Evolutionary conservation across 139 green algal genomes (phyloP), one percentile per base, ranked within the genome.

Genomic region (Pleodorina starrii): DNA sequence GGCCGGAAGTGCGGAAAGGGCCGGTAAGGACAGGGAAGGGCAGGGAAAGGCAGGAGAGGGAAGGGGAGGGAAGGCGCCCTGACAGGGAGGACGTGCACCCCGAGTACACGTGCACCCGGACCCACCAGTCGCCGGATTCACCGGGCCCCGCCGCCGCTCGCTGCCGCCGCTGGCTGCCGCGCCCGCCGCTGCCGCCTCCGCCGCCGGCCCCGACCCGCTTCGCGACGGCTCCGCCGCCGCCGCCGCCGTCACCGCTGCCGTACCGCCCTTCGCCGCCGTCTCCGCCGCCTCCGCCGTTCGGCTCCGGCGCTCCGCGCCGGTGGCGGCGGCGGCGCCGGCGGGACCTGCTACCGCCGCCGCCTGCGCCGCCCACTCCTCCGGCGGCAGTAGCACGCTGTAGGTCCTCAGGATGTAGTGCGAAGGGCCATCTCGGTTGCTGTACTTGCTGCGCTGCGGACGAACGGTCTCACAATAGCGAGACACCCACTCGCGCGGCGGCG

Each of bases 361-460:
- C 23, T 48, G 54, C 32, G 29, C 10, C 44, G n/a, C 68, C 80
- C 17, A 29, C 43, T 78, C 60, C 60, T 77, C 80, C 38, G 42
- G 60, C 60, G 19, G n/a, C 60, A 54, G 50, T 32, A 89, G 36
- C 69, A 89, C 32, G 48, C 84, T 54, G 84, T 89, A 89, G 23
- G 84, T 82, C 4, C 71, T 42, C 11, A 91, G 87, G 1, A 21
- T 78, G 69, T 88, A 88, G 3, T n/a, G 27, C 21, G 32, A 5
- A 44, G 84, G 46, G 17, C 21, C 48, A 25, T 63, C 68, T 11
- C 85, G 23, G n/a, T 32, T 50, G 35, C 23, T 69, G 44, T 54
- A 57, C 42, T 85, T 85, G 77, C 76, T 71, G 25, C 85, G 79
- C 78, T 85, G 85, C 29, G 78, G 74, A 9, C 89, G 68, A 43